Evolutionary conservation across 2,329 filamentous ascomycete species (phyloP), one percentile per base, ranked within the genome.

Genomic region (Fusarium tjaetaba): DNA sequence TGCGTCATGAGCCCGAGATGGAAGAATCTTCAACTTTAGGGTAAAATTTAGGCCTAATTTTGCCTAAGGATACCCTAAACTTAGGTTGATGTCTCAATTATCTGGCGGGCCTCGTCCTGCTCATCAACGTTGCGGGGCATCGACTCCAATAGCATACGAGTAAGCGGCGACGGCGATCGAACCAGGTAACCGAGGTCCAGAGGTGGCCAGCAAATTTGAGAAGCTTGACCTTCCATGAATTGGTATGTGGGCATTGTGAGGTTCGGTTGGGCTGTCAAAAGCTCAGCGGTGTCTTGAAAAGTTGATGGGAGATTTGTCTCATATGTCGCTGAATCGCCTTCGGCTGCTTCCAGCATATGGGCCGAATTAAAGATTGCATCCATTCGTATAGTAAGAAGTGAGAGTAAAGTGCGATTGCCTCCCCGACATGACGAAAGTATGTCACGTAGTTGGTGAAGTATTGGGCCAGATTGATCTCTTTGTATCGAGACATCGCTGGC

Each of bases 361-460:
- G 65, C 65, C 0, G 76, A 70, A 16, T 69, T 77, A 22, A 73
- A 73, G 11, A 74, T 70, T 24, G 75, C 74, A 2, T 77, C 77
- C 70, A 81, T 78, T 52, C 76, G 74, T 36, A 75, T 58, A 14
- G 79, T 79, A 6, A 85, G 76, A 22, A 84, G 76, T 4, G 79
- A 79, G 7, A 85, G 72, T 0, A 86, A 75, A 11, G 80, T 80
- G 48, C 80, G 79, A 53, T 86, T 86, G 9, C 84, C 84, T 11
- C 84, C 84, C 18, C 84, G 80, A 0, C 81, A 85, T 4, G 81
- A 84, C 1, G 82, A 82, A 16, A 86, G 77, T 13, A 85, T 81
- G 46, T 78, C 77, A 46, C 84, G 82, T 11, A 86, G 74, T 41
- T 81, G 80, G 38, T 78, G 66, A 2, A 86, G 77, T 16, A 85